phyloP scores from a whole-genome alignment of 108 stramenopile genomes.

The Conticribra guillardii region DNA sequence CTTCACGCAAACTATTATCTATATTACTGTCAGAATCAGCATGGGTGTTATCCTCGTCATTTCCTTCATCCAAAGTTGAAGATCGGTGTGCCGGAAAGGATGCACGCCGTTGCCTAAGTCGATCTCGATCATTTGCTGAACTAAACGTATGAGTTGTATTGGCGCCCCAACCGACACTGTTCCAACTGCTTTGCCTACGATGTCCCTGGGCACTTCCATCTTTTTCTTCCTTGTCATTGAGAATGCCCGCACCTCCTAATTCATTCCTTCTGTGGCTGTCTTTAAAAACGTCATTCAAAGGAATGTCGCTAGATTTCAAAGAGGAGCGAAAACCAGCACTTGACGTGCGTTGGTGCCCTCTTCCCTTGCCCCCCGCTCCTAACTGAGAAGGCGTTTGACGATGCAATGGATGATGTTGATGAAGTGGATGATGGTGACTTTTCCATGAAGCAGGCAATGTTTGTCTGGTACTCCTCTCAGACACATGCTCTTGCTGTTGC shows the following conservation, averaged over 20 bases:
- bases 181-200: background rate
- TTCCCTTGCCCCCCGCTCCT: background rate
- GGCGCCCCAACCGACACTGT: background rate
- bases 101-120: no score
- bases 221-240: no score
- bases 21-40: slow-evolving; percentile 1
- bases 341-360: background rate
- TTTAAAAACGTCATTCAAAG: background rate
- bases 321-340: background rate
- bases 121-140: no score
- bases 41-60: background rate
- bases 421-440: slow-evolving; percentile 3
- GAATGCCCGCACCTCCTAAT: no score
- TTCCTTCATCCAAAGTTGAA: background rate
- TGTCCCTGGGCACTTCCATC: background rate
- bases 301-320: background rate
- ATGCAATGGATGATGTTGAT: background rate
- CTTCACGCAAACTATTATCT: slow-evolving; percentile 1
- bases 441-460: background rate
- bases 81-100: background rate
- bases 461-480: background rate
- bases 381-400: background rate
- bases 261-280: background rate
- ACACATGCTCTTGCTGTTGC: background rate
- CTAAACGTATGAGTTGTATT: no score